These are phyloP conservation scores for Hypoxylon rubiginosum DNA, from an alignment of 2,329 filamentous ascomycete genomes.

Conservation along the genomic window DNA sequence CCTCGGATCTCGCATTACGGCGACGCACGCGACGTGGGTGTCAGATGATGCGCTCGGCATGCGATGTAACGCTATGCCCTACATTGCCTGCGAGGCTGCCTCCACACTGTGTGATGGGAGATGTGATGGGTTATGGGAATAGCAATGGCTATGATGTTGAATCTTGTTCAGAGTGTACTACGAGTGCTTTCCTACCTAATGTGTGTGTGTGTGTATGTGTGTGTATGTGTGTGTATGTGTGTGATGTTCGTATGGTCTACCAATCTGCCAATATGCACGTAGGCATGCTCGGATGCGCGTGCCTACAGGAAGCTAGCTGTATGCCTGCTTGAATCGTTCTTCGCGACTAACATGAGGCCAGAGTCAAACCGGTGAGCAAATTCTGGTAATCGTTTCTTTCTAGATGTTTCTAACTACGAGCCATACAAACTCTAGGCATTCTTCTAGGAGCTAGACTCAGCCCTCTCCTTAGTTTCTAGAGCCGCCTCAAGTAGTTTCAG, in stretches of 20 bases:
- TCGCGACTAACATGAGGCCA: background rate
- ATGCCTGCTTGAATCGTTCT: background rate
- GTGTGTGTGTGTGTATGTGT: too few species aligned
- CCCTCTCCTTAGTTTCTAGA: background rate
- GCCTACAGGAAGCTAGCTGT: background rate
- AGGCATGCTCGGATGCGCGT: background rate
- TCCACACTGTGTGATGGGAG: background rate
- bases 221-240: background rate
- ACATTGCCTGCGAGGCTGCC: background rate
- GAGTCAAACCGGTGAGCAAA: background rate
- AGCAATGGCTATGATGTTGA: too few species aligned
- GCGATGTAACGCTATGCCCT: background rate
- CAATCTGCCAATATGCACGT: background rate
- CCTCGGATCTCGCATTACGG: background rate
- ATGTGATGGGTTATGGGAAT: background rate
- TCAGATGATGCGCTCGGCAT: constrained; percentile 5
- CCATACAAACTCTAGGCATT: background rate
- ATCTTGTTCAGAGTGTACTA: background rate
- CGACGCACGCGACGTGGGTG: background rate
- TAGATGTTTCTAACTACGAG: background rate
- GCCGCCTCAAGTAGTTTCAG: background rate
- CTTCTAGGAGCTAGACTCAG: background rate
- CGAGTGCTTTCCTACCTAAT: background rate
- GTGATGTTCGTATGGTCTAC: background rate
- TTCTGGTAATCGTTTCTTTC: background rate